Evolutionary conservation across 495 filamentous ascomycete species (phyloP).

Genomic region (Patellaria atrata): DNA sequence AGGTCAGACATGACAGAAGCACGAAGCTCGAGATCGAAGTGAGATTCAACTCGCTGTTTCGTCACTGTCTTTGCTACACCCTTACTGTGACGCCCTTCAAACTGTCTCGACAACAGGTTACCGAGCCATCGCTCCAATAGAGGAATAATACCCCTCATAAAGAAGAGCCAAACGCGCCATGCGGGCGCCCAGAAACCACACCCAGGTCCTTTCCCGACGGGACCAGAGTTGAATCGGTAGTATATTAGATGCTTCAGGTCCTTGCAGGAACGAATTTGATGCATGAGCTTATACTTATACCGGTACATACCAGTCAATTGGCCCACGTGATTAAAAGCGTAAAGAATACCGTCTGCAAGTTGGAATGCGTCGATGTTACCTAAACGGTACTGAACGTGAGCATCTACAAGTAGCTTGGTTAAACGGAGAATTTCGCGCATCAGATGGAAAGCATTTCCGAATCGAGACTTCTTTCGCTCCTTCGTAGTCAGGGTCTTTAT

Average conservation of each 20-base stretch:
- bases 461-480: constrained; percentile 98
- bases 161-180: constrained; percentile 99
- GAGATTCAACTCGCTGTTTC: constrained; percentile 96
- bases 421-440: constrained; percentile 98
- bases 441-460: constrained; percentile 97
- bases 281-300: constrained; percentile 99
- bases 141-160: constrained; percentile 97
- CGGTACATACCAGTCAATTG: constrained; percentile 99
- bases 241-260: constrained; percentile 99
- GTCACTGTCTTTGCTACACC: constrained; percentile 98
- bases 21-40: constrained; percentile 95
- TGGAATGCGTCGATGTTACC: constrained; percentile 99
- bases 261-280: constrained; percentile 98
- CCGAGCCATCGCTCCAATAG: constrained; percentile 95
- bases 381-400: constrained; percentile 93
- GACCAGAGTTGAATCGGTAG: constrained; percentile 96
- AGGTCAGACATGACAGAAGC: constrained; percentile 98
- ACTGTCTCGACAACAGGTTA: constrained; percentile 91
- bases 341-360: constrained; percentile 93
- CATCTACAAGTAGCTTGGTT: constrained; percentile 96
- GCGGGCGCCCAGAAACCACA: constrained; percentile 99
- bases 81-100: constrained; percentile 97
- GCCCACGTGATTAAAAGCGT: constrained; percentile 98
- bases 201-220: constrained; percentile 94
- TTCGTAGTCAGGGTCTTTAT: constrained; percentile 98